Percentiles rank a stretch among this genome's conserved stretches.
phyloP scores from a whole-genome alignment of 106 monocot species.

The Apostasia shenzhenica region DNA sequence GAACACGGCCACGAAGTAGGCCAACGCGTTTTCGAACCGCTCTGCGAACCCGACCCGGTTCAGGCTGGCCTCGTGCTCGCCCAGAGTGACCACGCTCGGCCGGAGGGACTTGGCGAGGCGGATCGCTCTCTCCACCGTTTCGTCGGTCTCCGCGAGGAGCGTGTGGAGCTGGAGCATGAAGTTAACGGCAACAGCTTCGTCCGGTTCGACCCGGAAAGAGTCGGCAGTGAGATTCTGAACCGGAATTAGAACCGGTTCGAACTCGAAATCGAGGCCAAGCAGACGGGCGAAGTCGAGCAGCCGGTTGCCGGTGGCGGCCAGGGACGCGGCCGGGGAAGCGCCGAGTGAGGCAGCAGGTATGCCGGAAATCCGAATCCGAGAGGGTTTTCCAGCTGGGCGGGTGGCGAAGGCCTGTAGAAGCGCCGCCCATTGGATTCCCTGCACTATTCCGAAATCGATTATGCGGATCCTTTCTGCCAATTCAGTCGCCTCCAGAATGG shows the following conservation, averaged over 20 bases:
- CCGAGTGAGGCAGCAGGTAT: constrained; percentile 52
- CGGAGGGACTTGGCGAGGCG: constrained; percentile 49
- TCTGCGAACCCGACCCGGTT: constrained; percentile 45
- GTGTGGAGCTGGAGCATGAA: constrained; percentile 89
- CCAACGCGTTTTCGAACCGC: constrained; percentile 54
- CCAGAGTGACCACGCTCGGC: constrained; percentile 78
- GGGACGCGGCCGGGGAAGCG: constrained; percentile 23
- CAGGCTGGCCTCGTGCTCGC: constrained; percentile 62
- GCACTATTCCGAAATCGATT: constrained; percentile 82
- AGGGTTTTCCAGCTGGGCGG: constrained; percentile 63
- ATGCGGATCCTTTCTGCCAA: constrained; percentile 67
- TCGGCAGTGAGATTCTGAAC: constrained; percentile 35
- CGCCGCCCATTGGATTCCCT: constrained; percentile 94
- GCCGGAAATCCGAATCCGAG: constrained; percentile 73
- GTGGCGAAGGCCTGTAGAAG: constrained; percentile 89
- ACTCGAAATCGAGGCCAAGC: constrained; percentile 77
- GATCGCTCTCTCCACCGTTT: constrained; percentile 29
- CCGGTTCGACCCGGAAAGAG: constrained; percentile 44
- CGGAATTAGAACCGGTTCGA: constrained; percentile 59
- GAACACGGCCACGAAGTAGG: constrained; percentile 66
- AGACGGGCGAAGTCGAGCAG: constrained; percentile 64
- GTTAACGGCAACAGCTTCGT: constrained; percentile 71
- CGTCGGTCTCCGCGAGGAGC: constrained; percentile 37
- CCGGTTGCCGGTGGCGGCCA: constrained; percentile 65
- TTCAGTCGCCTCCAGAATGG: constrained; percentile 84